Base-by-base conservation (phyloP, 2,329 filamentous ascomycete species). In the Pseudocercospora crystallina region DNA sequence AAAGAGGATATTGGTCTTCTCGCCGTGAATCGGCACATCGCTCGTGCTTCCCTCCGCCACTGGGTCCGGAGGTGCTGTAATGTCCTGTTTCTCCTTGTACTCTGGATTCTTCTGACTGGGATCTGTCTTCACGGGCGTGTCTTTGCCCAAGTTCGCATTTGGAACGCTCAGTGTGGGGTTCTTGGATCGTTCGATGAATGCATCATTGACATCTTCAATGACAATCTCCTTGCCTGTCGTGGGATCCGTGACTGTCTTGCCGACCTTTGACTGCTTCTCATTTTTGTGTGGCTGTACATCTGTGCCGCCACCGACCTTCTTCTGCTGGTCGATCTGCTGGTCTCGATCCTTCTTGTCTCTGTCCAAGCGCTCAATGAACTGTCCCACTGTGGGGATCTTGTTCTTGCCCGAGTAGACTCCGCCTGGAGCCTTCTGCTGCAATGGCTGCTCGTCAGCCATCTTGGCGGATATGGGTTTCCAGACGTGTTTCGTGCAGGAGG, bases 1-100 rank as follows among this genome's bases (percentile, higher is more conserved):
- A 71, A 97, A 97, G 29, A 96, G 80, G 13, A 97, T 85, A 56
- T 96, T 96, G 3, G 94, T 97, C 79, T 94, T 96, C 68, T 97
- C 92, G 63, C 91, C 92, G 65, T 91, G 88, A 51, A 97, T 95
- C 2, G 94, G 94, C 1, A 97, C 90, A 70, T 97, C 94, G 20
- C 89, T 91, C 0, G 92, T 97, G 31, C 86, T 83, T 17, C 90
- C 89, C 50, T 85, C 80, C 12, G 85, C 84, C 14, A 96, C 77
- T 0, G 92, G 92, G 59, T 95, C 91, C 1, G 92, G 92, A 2
- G 92, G 92, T 0, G 92, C 89, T 0, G 90, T 95, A 50, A 95
- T 78, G 71, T 97, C 92, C 71, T 96, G 92, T 8, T 84, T 88
- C 50, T 86, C 67, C 57, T 87, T 88, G 70, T 97, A 96, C 57